Evolutionary conservation across 257 asterid species (phyloP), one percentile per base, ranked within the genome.

Genomic region (Prunella vulgaris): DNA sequence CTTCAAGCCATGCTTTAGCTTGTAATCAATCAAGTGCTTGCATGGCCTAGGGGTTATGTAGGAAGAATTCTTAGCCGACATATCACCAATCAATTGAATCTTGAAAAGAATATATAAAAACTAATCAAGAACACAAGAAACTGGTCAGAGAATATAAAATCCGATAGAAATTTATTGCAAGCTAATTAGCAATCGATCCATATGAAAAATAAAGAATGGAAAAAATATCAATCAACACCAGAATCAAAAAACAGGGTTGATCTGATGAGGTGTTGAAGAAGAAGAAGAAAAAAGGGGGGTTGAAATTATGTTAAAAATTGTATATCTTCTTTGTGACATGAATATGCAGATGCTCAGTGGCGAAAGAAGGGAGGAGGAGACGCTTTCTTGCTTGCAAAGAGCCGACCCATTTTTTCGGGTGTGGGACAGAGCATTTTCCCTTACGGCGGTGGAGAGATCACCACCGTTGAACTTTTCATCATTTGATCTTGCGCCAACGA

Each of bases 1-100:
- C 70, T 67, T 59, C 9, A 72, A 27, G 57, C 91, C 95, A 66
- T 83, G 77, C 51, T 82, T 85, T 52, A 83, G 75, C 95, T 86
- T 90, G 86, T 78, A 86, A 71, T 83, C 87, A 20, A 77, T 79
- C 68, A 90, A 90, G 72, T 90, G 95, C 67, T 77, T 73, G 86
- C 96, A 90, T 28, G 80, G 87, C 54, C 78, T 82, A 60, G 88
- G 85, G 71, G 56, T 75, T 64, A 78, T 78, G 84, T 66, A 62
- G 8, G 78, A 67, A 64, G 70, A 33, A 64, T 73, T 81, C 28
- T 87, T 86, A 20, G 87, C 72, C 64, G 84, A 74, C 91, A 89
- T 85, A 68, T 73, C 71, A 38, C 57, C 56, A 25, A 28, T 28
- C 68, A 69, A 78, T 32, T 20, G 73, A 70, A 79, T 81, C 78